A percentile compares a stretch with the other conserved stretches of the same genome.
These are phyloP conservation scores for Daedaleopsis sinensis DNA, from an alignment of 768 basidiomycete species.

Conservation along the genomic window DNA sequence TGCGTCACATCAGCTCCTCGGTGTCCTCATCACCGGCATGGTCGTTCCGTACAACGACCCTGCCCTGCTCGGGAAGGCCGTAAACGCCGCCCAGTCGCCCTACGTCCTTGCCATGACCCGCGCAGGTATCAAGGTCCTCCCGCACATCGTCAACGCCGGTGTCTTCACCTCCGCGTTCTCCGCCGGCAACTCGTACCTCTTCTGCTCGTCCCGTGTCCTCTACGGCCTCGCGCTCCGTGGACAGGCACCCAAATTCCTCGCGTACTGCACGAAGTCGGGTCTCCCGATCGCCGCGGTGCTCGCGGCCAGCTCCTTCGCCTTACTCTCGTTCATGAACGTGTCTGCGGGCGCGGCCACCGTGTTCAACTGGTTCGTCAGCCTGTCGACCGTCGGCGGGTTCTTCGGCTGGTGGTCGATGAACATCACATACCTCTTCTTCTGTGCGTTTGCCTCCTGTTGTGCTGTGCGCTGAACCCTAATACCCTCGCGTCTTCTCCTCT, in stretches of 20 bases:
- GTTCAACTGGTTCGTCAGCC: constrained; percentile 72
- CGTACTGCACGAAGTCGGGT: constrained; percentile 50
- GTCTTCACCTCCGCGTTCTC: constrained; percentile 76
- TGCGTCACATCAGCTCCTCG: constrained; percentile 51
- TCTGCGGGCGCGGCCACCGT: constrained; percentile 56
- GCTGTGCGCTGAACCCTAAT: too few relatives aligned
- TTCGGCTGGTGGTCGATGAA: constrained; percentile 70
- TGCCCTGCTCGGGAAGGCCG: constrained; percentile 49
- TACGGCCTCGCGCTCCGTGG: constrained; percentile 42
- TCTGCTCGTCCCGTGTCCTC: constrained; percentile 48
- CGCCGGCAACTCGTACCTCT: constrained; percentile 68
- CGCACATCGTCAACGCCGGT: constrained; percentile 65
- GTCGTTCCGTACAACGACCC: constrained; percentile 72
- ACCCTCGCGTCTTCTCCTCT: neutral
- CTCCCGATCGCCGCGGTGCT: constrained; percentile 45
- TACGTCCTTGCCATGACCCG: constrained; percentile 82
- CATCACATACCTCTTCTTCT: constrained; percentile 73
- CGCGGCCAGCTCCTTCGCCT: constrained; percentile 41
- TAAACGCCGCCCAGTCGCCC: constrained; percentile 77
- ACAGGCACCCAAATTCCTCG: constrained; percentile 45
- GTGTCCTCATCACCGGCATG: constrained; percentile 77
- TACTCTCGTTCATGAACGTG: constrained; percentile 67
- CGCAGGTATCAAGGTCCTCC: constrained; percentile 63
- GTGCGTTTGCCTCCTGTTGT: constrained; percentile 39
- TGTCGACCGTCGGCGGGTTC: constrained; percentile 71